Evolutionary conservation across 179 eudicot genomes (phyloP), one percentile per base, ranked within the genome.

Genomic region (Monotropa hypopitys): DNA sequence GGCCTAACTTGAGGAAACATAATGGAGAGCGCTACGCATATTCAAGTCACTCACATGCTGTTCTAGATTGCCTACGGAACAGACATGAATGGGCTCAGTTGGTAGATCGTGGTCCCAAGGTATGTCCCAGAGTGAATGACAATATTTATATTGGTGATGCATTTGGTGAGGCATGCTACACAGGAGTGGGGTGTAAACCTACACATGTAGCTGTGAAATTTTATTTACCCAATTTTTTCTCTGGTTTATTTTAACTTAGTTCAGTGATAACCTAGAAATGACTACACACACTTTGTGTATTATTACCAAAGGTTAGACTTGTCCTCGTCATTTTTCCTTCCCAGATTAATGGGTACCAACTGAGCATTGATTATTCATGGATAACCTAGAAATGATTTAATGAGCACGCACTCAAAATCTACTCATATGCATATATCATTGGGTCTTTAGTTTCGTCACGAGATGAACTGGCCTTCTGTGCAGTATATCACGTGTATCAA

Each of bases 71-170:
- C 80, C 80, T 94, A 81, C 89, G 98, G 87, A 94, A 94, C 78
- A 88, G 97, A 67, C 85, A 88, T 72, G 98, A 93, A 85, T 95
- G 99, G 99, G 90, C 99, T 53, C 89, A 86, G 72, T 75, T 95
- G 81, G 96, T 95, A 76, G 99, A 95, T 81, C 99, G 99, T 80
- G 98, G 98, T 68, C 98, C 99, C 70, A 95, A 95, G 99, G 99
- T 93, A 86, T 81, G 74, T 49, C 16, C 16, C 28, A 35, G 35
- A 67, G 43, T 67, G 9, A 53, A 38, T 51, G 26, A 20, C 12
- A 53, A 21, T 50, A 3, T 21, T 35, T 46, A 63, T 12, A 10
- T 33, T 6, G 32, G 7, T 35, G 6, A 32, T 35, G 13, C 28
- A 20, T 46, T 23, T 49, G 59, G 63, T 53, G 46, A 35, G 73